These are phyloP conservation scores for Neostapfia colusana DNA, from an alignment of 176 grass and related monocot species.

Conservation along the genomic window DNA sequence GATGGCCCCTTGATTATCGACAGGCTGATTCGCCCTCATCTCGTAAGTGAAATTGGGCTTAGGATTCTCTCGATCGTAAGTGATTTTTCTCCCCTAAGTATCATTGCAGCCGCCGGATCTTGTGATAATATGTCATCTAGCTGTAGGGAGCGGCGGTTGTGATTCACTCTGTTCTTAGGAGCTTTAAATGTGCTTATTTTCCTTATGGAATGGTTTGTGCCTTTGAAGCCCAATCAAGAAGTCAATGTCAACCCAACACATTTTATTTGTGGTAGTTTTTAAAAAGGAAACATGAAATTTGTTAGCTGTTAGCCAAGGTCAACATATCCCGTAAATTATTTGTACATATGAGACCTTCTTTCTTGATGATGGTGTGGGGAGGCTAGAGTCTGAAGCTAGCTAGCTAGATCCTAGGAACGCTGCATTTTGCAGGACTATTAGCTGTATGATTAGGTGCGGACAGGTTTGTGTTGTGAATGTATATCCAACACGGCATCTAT, in stretches of 20 bases:
- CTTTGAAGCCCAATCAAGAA: background rate
- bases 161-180: background rate
- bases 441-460: background rate
- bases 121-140: background rate
- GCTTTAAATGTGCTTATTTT: background rate
- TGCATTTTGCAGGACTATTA: background rate
- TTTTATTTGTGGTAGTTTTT: background rate
- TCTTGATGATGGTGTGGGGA: too few species aligned
- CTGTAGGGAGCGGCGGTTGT: background rate
- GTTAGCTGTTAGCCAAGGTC: too few species aligned
- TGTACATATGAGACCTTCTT: too few species aligned
- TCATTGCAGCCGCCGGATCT: background rate
- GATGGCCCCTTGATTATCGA: background rate
- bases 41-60: background rate
- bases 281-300: background rate
- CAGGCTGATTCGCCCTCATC: background rate
- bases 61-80: background rate
- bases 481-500: background rate
- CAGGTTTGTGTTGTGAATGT: background rate
- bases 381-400: background rate
- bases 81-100: background rate
- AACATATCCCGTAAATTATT: too few species aligned
- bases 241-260: background rate
- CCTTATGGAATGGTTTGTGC: background rate
- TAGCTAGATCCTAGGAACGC: background rate